phyloP scores from a whole-genome alignment of 2,329 filamentous ascomycete species.

The Coccinonectria pachysandricola region DNA sequence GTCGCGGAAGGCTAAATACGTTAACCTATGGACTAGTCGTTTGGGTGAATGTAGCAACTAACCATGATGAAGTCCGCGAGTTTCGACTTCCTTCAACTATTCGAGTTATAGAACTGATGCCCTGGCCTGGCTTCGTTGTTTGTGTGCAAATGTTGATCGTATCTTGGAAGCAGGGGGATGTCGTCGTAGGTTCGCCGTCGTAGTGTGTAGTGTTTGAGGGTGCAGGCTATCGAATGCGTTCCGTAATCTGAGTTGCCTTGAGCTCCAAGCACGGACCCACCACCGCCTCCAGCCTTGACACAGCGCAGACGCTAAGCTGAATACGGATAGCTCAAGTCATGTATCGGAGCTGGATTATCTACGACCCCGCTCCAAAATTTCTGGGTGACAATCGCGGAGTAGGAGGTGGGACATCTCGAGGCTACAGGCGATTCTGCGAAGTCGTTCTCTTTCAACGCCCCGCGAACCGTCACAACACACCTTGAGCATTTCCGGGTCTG shows the following conservation, averaged over 20 bases:
- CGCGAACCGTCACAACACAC: constrained; percentile 20
- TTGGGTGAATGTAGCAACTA: constrained; percentile 11
- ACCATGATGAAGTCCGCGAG: constrained; percentile 33
- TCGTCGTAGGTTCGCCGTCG: constrained; percentile 10
- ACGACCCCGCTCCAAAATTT: constrained; percentile 31
- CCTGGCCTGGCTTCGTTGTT: no score
- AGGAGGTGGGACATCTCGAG: constrained; percentile 30
- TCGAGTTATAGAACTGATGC: no score
- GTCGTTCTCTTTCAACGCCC: constrained; percentile 22
- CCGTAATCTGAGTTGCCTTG: constrained; percentile 33
- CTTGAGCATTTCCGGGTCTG: constrained; percentile 16
- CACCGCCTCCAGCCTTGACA: constrained; percentile 11
- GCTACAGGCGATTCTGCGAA: constrained; percentile 20
- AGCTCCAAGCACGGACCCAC: constrained; percentile 25
- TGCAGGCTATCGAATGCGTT: constrained; percentile 26
- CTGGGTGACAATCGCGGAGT: constrained; percentile 25
- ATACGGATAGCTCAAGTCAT: constrained; percentile 12
- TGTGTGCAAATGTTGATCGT: no score
- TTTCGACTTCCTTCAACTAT: constrained; percentile 5
- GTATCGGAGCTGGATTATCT: constrained; percentile 30
- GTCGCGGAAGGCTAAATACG: constrained; percentile 76
- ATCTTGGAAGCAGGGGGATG: no score
- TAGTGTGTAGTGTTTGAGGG: constrained; percentile 17
- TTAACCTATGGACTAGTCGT: constrained; percentile 14
- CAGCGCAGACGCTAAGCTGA: constrained; percentile 16